Evolutionary conservation across 441 rosid species (phyloP).

Genomic region (Kokia cookei): DNA sequence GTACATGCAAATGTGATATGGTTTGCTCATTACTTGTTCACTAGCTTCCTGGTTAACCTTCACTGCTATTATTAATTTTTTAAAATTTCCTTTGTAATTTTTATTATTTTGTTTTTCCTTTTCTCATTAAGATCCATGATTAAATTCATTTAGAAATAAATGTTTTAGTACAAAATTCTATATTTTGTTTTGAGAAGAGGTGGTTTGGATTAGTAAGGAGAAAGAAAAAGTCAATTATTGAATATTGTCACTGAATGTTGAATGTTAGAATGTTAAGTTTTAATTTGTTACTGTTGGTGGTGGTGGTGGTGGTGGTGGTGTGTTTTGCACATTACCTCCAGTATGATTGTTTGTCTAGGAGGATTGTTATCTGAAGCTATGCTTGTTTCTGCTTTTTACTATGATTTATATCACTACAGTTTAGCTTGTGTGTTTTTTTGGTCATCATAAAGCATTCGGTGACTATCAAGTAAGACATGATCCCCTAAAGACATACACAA

Average conservation of each 20-base stretch:
- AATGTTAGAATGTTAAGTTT: background rate
- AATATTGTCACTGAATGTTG: background rate
- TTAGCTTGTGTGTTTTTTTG: background rate
- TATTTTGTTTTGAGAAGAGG: background rate
- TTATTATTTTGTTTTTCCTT: background rate
- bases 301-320: no score
- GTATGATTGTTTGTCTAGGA: background rate
- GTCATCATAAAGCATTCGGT: background rate
- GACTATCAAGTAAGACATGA: background rate
- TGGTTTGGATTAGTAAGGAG: background rate
- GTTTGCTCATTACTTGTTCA: background rate
- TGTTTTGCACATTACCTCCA: background rate
- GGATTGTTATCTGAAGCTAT: background rate
- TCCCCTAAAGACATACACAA: background rate
- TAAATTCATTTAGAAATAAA: background rate
- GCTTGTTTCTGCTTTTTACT: background rate
- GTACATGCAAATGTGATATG: background rate
- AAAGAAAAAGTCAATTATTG: background rate
- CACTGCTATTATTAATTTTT: background rate
- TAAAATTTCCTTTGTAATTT: background rate
- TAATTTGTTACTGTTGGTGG: no score
- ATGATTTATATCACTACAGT: background rate
- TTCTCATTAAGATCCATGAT: background rate
- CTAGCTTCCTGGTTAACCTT: background rate
- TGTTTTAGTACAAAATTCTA: background rate